These are phyloP conservation scores for Colletotrichum siamense DNA, from an alignment of 2,329 filamentous ascomycete species.

Conservation along the genomic window DNA sequence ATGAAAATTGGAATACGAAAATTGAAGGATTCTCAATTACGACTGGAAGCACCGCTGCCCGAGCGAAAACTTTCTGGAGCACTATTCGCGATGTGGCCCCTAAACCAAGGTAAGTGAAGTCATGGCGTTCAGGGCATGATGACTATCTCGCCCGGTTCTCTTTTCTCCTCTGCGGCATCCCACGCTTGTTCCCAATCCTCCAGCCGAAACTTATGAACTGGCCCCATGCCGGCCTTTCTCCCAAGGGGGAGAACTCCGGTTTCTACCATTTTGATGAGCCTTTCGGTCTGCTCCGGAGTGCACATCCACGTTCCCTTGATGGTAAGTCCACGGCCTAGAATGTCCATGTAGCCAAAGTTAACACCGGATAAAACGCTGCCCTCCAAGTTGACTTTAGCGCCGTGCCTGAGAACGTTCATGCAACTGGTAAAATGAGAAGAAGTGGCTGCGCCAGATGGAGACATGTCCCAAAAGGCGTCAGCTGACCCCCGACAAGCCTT, in stretches of 20 bases:
- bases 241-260: neutral
- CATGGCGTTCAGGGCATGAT: neutral
- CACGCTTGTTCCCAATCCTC: neutral
- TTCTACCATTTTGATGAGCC: constrained; percentile 1
- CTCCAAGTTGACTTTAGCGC: neutral
- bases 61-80: neutral
- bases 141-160: neutral
- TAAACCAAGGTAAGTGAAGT: neutral
- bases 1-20: neutral
- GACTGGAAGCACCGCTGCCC: neutral
- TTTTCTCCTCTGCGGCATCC: neutral
- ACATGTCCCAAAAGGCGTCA: neutral
- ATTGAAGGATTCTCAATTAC: neutral
- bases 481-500: neutral
- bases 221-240: neutral
- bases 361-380: neutral
- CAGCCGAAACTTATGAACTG: neutral
- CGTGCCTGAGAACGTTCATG: neutral
- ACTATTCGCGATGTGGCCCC: neutral
- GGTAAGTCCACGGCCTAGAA: neutral
- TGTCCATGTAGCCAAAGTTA: neutral
- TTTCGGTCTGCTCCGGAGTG: neutral
- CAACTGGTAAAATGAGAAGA: neutral
- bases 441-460: neutral
- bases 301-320: neutral